Conservation (phyloP, 202 grass and related monocot genomes). For the Zoysia matrella region DNA sequence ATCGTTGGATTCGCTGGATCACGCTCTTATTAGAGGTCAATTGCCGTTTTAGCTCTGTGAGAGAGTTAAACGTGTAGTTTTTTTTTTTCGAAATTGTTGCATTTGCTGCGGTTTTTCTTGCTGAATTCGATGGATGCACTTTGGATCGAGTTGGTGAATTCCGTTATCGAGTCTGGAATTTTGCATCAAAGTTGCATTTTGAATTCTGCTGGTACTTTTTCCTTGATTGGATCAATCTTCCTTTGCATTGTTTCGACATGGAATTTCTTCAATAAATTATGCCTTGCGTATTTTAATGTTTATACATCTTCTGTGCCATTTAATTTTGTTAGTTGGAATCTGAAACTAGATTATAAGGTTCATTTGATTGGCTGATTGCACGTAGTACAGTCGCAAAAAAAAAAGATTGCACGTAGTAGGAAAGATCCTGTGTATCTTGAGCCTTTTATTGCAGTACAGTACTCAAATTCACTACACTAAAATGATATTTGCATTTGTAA, state of each 20-base stretch:
- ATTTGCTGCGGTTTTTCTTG: background rate
- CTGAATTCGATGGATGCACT: conserved; percentile 1
- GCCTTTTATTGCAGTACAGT: background rate
- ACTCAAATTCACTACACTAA: conserved; percentile 12
- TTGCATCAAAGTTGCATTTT: background rate
- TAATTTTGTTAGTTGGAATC: background rate
- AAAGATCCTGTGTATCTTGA: conserved; percentile 7
- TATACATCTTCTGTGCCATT: background rate
- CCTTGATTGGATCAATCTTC: background rate
- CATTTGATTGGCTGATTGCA: conserved; percentile 2
- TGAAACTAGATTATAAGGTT: background rate
- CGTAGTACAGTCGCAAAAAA: background rate
- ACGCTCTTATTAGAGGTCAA: background rate
- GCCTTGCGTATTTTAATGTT: conserved; percentile 5
- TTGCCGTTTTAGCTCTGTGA: conserved; percentile 11
- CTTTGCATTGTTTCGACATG: background rate
- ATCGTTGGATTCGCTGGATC: conserved; percentile 21
- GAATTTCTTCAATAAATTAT: background rate
- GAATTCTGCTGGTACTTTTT: conserved; percentile 1
- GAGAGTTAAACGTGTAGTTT: background rate
- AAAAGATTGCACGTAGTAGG: background rate
- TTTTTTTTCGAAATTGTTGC: background rate
- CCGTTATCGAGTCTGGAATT: background rate
- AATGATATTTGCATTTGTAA: conserved; percentile 11
- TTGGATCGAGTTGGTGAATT: background rate